phyloP scores from a whole-genome alignment of 345 rosid genomes.

The Capsella bursapastoris region DNA sequence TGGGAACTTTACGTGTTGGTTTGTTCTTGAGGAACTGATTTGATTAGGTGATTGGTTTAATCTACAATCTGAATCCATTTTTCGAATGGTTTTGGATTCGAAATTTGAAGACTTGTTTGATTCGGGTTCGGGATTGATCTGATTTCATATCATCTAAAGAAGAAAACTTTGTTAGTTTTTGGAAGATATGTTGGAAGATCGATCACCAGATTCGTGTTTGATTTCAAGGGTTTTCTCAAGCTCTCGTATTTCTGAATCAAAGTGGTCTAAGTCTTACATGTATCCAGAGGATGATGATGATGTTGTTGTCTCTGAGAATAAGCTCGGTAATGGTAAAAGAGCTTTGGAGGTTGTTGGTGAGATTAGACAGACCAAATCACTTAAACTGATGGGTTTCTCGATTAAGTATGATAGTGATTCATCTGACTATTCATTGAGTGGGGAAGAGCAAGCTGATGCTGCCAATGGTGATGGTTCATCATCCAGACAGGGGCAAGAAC shows the following conservation, averaged over 20 bases:
- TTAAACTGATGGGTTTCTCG: conserved; percentile 37
- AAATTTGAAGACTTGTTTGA: conserved; percentile 8
- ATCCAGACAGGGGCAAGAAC: conserved; percentile 21
- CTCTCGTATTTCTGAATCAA: conserved; percentile 65
- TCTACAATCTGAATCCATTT: conserved; percentile 46
- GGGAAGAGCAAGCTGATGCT: conserved; percentile 24
- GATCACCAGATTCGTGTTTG: conserved; percentile 58
- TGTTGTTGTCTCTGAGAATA: conserved; percentile 15
- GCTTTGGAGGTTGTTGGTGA: conserved; percentile 51
- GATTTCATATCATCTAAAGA: background rate
- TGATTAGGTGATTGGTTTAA: conserved; percentile 14
- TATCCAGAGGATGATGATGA: conserved; percentile 41
- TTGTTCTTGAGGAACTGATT: conserved; percentile 17
- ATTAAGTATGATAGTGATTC: conserved; percentile 36
- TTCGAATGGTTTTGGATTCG: conserved; percentile 36
- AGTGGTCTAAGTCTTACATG: conserved; percentile 64
- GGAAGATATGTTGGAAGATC: conserved; percentile 76
- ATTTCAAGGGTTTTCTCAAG: conserved; percentile 63
- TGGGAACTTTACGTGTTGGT: conserved; percentile 10
- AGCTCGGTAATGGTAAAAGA: conserved; percentile 52
- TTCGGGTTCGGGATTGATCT: conserved; percentile 28
- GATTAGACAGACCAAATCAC: conserved; percentile 45
- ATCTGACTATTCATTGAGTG: conserved; percentile 39
- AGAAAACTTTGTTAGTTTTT: background rate
- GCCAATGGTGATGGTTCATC: conserved; percentile 1